Percentiles rank a stretch among this genome's conserved stretches.
Evolutionary conservation across 495 filamentous ascomycete genomes (phyloP).

Genomic region (Venustampulla echinocandica): DNA sequence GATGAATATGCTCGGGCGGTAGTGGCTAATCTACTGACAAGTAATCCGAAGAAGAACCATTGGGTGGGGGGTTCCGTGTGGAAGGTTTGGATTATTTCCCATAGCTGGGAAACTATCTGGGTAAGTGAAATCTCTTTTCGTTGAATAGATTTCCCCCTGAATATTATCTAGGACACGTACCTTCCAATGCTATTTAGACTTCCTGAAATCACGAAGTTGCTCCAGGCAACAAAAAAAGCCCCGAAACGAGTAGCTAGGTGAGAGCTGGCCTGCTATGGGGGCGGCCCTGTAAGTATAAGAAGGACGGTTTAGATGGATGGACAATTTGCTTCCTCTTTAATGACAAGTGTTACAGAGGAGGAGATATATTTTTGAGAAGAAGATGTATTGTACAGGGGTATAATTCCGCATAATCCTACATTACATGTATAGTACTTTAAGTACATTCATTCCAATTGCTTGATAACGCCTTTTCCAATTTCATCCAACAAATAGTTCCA

Average conservation of each 20-base stretch:
- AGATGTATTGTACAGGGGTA: no score
- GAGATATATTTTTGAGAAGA: no score
- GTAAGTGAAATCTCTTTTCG: slow-evolving; percentile 10
- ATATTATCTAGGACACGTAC: slow-evolving; percentile 1
- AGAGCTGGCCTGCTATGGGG: no score
- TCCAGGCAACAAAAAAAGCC: no score
- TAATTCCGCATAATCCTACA: no score
- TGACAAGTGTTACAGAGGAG: no score
- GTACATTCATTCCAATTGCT: neutral
- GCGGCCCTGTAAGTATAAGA: no score
- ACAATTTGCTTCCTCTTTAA: no score
- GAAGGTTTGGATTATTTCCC: slow-evolving; percentile 20
- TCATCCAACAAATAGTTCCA: slow-evolving; percentile 13
- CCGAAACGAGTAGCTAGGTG: no score
- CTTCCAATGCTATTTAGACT: neutral
- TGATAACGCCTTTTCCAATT: neutral
- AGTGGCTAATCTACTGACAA: slow-evolving; percentile 26
- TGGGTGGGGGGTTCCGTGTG: slow-evolving; percentile 25
- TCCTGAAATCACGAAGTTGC: no score
- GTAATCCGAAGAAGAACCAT: slow-evolving; percentile 19
- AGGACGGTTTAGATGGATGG: no score
- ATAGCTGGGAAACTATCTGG: slow-evolving; percentile 25
- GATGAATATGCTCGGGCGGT: slow-evolving; percentile 26
- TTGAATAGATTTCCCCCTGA: neutral
- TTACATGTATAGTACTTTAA: neutral